Base-by-base conservation (phyloP, 176 grass and related monocot genomes). In the Elaeis guineensis region DNA sequence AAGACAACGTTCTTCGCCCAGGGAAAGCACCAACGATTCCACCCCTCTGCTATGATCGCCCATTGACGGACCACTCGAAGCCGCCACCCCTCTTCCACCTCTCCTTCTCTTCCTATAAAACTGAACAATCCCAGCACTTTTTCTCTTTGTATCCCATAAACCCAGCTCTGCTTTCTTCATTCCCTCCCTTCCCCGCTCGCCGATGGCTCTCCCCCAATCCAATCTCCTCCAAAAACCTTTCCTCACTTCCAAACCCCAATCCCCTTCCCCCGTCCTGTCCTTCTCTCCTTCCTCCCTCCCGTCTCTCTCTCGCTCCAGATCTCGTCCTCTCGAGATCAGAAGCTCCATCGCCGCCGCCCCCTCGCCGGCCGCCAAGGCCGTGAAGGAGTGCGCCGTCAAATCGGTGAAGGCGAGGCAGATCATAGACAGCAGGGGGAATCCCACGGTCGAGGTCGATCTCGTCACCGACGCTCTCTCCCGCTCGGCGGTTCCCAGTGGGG, bases 381-480 rank as follows among this genome's bases (percentile, higher is more conserved):
- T 19, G 0, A 69, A 72, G 24, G 72, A 82, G 48, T 71, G 72
- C 62, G 26, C 58, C n/a, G 72, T 92, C 54, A 78, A 76, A 19
- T 92, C 84, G 71, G 72, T 98, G 58, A 86, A 73, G 70, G 93
- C 93, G 58, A 67, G 93, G n/a, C 93, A 98, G 82, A 98, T 98
- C 84, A 65, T 98, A 8, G 93, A 98, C 68, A 98, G 93, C 76
- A 72, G 93, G 12, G 93, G 93, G 17, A 98, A 92, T 55, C 93
- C 93, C 72, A 98, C 93, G 24, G 81, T 98, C 48, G 93, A 98
- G 73, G 93, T 98, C 69, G 93, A 98, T 70, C 84, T 92, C 59
- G 66, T 98, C 22, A 76, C 87, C 19, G 84, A 80, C 6, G 75
- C 72, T 63, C 81, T 92, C 51, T 86, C 83, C 81, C 82, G 87